These are phyloP conservation scores for Saccharomycopsis malanga DNA, from an alignment of 805 yeast species.

Conservation along the genomic window DNA sequence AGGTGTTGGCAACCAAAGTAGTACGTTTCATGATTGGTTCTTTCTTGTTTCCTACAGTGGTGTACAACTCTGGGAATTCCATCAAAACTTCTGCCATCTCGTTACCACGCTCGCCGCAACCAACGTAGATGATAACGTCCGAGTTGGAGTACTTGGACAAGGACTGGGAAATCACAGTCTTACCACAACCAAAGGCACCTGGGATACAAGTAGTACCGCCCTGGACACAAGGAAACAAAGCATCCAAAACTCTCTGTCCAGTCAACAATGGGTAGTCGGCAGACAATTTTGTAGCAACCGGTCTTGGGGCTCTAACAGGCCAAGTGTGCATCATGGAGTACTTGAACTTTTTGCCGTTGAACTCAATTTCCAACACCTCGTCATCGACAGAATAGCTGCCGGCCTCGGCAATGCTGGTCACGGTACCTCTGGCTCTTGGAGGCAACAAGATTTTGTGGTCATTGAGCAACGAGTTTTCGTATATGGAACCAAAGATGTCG, in stretches of 20 bases:
- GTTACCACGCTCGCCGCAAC: conserved; percentile 96
- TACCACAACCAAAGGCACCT: conserved; percentile 99
- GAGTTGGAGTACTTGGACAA: conserved; percentile 96
- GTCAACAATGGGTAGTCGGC: conserved; percentile 95
- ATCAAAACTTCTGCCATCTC: conserved; percentile 99
- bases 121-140: conserved; percentile 92
- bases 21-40: conserved; percentile 99
- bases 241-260: conserved; percentile 97
- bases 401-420: conserved; percentile 78
- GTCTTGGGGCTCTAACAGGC: conserved; percentile 99
- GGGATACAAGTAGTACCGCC: conserved; percentile 99
- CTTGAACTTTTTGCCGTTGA: conserved; percentile 72
- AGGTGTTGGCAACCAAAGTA: conserved; percentile 95
- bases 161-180: conserved; percentile 96
- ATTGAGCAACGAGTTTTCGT: conserved; percentile 84
- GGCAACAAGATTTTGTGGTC: conserved; percentile 95
- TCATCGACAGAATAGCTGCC: conserved; percentile 93
- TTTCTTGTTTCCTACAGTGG: conserved; percentile 85
- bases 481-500: conserved; percentile 84
- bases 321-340: conserved; percentile 97
- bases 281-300: conserved; percentile 87
- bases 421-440: conserved; percentile 98
- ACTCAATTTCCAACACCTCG: conserved; percentile 86
- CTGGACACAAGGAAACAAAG: conserved; percentile 97
- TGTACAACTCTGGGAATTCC: conserved; percentile 98